phyloP scores from a whole-genome alignment of 768 basidiomycete species.

The Tephrocybe sp. region DNA sequence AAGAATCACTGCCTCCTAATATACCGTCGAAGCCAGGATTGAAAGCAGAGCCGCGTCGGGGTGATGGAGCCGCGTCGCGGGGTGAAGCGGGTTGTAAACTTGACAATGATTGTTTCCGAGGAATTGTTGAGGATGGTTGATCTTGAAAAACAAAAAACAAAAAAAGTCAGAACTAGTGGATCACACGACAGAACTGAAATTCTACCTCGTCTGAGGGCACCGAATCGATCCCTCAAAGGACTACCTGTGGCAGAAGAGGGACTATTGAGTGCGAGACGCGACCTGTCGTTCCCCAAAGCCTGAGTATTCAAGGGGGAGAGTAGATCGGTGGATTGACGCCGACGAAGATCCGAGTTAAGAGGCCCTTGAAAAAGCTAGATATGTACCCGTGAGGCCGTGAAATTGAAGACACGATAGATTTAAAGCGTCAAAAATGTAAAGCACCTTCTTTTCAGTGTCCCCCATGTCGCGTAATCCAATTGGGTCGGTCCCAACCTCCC shows the following conservation, averaged over 20 bases:
- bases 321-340: conserved; percentile 78
- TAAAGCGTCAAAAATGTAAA: conserved; percentile 19
- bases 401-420: conserved; percentile 15
- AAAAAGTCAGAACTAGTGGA: conserved; percentile 17
- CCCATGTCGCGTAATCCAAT: conserved; percentile 75
- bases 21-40: conserved; percentile 74
- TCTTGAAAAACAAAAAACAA: conserved; percentile 57
- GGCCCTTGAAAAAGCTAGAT: conserved; percentile 75
- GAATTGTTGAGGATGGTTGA: conserved; percentile 50
- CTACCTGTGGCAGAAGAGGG: conserved; percentile 44
- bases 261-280: conserved; percentile 52
- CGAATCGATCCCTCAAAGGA: conserved; percentile 70
- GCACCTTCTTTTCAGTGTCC: conserved; percentile 87
- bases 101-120: conserved; percentile 72
- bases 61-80: conserved; percentile 63
- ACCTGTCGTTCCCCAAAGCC: conserved; percentile 50
- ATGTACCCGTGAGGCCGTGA: too few species aligned
- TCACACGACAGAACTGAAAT: too few species aligned
- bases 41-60: conserved; percentile 62
- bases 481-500: conserved; percentile 73
- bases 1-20: conserved; percentile 63
- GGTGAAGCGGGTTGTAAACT: conserved; percentile 56
- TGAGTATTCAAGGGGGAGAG: conserved; percentile 59
- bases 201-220: conserved; percentile 65
- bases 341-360: conserved; percentile 86